Base-by-base conservation (phyloP, 345 rosid genomes). In the Euphorbia tirucalli region DNA sequence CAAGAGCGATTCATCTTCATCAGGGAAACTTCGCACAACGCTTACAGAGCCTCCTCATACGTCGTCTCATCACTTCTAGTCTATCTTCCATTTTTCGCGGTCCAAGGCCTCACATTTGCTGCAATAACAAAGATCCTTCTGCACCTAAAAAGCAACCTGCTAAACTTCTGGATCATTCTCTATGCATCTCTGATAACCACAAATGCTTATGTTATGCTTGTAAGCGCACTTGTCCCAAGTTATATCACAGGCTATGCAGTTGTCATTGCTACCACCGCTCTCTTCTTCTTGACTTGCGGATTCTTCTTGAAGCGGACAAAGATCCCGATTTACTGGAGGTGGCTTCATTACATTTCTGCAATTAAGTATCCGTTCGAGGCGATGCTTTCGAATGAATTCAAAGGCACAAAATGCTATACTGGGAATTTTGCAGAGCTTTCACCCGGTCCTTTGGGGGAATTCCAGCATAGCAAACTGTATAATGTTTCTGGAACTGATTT, bases 1-100 rank as follows among this genome's bases (percentile, higher is more conserved):
- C 91, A 89, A 57, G 91, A 87, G 72, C 72, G 89, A 21, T 89
- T 84, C 85, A 87, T 89, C 83, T 87, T 87, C 87, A 87, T 87
- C 31, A 70, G 86, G 55, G 91, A 89, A 71, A 89, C 88, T 0
- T 80, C 93, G 70, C 88, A 87, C 79, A 89, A 89, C 0, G 84
- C 93, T 0, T 89, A 89, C 70, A 85, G 91, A 1, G 87, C 93
- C 61, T 89, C 93, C 1, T 84, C 93, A 10, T 89, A 84, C 22
- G 88, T 89, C 61, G 61, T 85, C 67, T 84, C 89, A 14, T 81
- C 93, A 24, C 85, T 87, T 15, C 46, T 89, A 4, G 87, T 85
- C 31, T 87, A 89, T 49, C 91, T 89, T 66, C 86, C 91, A 1
- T 87, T 88, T 71, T 88, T 88, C 7, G 91, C 87, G 0, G n/a